These are phyloP conservation scores for Aureobasidium uvarum DNA, from an alignment of 2,329 filamentous ascomycete species.

Conservation along the genomic window DNA sequence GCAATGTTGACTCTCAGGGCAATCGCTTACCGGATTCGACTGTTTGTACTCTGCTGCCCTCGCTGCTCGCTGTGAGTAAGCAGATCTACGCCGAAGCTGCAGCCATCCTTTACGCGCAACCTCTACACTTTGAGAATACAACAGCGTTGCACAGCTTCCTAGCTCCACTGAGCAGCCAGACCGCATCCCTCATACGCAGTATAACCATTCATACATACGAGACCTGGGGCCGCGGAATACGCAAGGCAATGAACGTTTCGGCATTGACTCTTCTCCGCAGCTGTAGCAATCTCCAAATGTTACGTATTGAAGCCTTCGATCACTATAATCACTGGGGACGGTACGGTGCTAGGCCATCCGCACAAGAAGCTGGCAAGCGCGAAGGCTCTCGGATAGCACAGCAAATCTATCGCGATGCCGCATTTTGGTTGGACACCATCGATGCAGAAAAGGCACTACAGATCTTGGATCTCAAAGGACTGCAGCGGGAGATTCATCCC, in stretches of 20 bases:
- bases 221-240: neutral
- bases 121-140: conserved; percentile 9
- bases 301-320: neutral
- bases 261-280: conserved; percentile 5
- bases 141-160: conserved; percentile 13
- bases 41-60: neutral
- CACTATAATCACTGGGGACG: neutral
- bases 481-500: neutral
- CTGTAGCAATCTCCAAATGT: conserved; percentile 1
- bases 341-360: neutral
- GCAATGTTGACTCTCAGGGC: too few species aligned
- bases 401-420: conserved; percentile 13
- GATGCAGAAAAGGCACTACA: neutral
- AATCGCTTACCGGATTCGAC: too few species aligned
- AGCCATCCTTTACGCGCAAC: conserved; percentile 11
- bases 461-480: neutral
- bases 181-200: neutral
- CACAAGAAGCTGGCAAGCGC: neutral
- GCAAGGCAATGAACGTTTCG: conserved; percentile 18
- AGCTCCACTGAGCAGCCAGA: neutral
- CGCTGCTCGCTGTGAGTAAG: conserved; percentile 1
- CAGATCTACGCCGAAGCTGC: conserved; percentile 19
- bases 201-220: neutral
- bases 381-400: neutral
- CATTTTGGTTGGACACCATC: conserved; percentile 1